Conservation (phyloP, 441 rosid genomes). For the Breynia disticha region DNA sequence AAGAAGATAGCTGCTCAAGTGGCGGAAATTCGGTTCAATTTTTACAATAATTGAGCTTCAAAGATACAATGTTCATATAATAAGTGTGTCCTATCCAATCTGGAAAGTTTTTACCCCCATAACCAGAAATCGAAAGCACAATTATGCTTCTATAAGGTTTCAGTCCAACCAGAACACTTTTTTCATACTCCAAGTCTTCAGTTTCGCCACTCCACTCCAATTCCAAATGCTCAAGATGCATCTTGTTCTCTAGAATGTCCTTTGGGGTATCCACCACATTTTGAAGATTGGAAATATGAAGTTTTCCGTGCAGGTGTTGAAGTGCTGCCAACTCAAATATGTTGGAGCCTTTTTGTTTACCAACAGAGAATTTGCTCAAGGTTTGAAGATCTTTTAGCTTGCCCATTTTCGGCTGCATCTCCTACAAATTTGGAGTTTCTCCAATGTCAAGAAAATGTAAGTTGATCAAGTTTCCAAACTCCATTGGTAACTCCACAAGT, state of each 20-base stretch:
- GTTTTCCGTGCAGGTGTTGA: slow-evolving; percentile 10
- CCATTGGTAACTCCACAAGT: slow-evolving; percentile 10
- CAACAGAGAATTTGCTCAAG: slow-evolving; percentile 8
- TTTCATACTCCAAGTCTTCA: slow-evolving; percentile 5
- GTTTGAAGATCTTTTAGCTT: slow-evolving; percentile 11
- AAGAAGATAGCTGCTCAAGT: slow-evolving; percentile 18
- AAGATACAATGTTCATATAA: slow-evolving; percentile 13
- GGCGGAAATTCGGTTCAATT: slow-evolving; percentile 20
- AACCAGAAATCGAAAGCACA: slow-evolving; percentile 7
- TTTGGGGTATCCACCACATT: slow-evolving; percentile 7
- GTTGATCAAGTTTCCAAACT: too few species aligned
- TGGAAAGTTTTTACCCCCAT: slow-evolving; percentile 21
- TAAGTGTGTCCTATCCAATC: slow-evolving; percentile 17
- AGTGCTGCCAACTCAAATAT: slow-evolving; percentile 16
- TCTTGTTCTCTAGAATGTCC: slow-evolving; percentile 17
- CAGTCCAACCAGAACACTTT: slow-evolving; percentile 1
- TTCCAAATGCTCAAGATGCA: slow-evolving; percentile 12
- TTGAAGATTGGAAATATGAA: slow-evolving; percentile 13
- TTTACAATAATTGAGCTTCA: slow-evolving; percentile 14
- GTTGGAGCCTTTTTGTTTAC: slow-evolving; percentile 6
- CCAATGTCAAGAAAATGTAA: slow-evolving; percentile 8
- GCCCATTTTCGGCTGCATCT: slow-evolving; percentile 10
- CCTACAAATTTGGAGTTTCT: slow-evolving; percentile 1
- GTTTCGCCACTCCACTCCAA: slow-evolving; percentile 19
- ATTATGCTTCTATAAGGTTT: background rate